Base-by-base conservation (phyloP, 169 alveolate species). In the Perkinsus marinus region DNA sequence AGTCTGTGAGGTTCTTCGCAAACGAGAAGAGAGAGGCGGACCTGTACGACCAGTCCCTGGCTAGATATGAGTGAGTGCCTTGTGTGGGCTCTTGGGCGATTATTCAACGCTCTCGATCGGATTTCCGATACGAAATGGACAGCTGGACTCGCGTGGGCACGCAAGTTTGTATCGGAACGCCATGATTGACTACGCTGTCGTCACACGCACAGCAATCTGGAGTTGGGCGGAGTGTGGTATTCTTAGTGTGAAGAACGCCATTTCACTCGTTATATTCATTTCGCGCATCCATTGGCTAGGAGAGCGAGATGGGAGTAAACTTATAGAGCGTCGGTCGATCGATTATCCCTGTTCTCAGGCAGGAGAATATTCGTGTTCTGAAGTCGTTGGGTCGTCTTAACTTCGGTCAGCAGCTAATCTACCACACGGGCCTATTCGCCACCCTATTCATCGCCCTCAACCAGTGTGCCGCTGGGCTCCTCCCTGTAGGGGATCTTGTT, bases 401-500 rank as follows among this genome's bases (percentile, higher is more conserved):
- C 68, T 93, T 93, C 89, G 95, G 95, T 2, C 95, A 93, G 93
- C 92, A 93, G 89, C 92, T 69, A 26, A 91, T 93, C 43, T 79
- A 91, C 92, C 91, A 93, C 39, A 89, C 92, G 39, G 95, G 95
- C 39, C 93, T 93, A 9, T 39, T 93, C 34, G 91, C 94, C 37
- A 90, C 93, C 91, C 89, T 93, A 90, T 57, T 92, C 68, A 0
- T 91, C n/a, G 92, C 93, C 39, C 90, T 93, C 37, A 57, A 92
- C 43, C 91, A 93, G 57, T 90, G 91, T 57, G 89, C 91, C 34
- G 37, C 89, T 19, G 95, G 95, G 9, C 37, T 10, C 0, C 38
- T 93, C 38, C 95, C 95, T 7, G 91, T 93, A 13, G 94, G 95
- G 10, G 92, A 93, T 13, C 91, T 93, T n/a, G 95, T 93, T 38